Base-by-base conservation (phyloP, 176 grass and related monocot genomes). In the Ensete glaucum region DNA sequence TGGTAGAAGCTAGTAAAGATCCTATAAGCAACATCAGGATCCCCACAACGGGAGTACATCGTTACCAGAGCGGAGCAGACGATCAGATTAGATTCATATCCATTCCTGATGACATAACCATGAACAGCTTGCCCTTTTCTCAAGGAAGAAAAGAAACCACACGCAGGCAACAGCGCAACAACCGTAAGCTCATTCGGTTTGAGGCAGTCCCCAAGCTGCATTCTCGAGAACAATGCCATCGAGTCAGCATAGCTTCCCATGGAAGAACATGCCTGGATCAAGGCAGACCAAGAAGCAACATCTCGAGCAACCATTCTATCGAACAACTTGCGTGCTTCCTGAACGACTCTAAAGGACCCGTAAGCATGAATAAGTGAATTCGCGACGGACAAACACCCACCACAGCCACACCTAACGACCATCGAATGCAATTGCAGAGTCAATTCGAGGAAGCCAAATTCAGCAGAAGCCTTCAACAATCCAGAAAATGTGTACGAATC, bases 101-200 rank as follows among this genome's bases (percentile, higher is more conserved):
- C 77, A 50, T 24, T 79, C 66, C 77, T 54, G 15, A 79, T 70
- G 17, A 66, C 27, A 60, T 70, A 79, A 16, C 66, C 65, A 79
- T 79, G 66, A 26, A 79, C 34, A 50, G 77, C 77, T 49, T 59
- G 77, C 43, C 77, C 77, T 52, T 58, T 71, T 58, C 54, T 79
- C 65, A 79, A 69, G 53, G 77, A 79, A 70, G 77, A 79, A 79
- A 70, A 79, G 66, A 79, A 79, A 56, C 77, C 53, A 50, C 77
- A 79, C 1, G 54, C 77, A 59, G 77, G 77, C 66, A 79, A 71
- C 53, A 79, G 15, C 3, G 52, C 70, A 9, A 79, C 77, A 25
- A 79, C n/a, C 21, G 77, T 79, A 70, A 79, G 53, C 20, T 79
- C 66, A 70, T 79, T 79, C 26, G 77, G 77, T 34, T 24, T 79